Percentiles rank a stretch among this genome's conserved stretches.
Conservation (phyloP, 176 grass and related monocot genomes). For the Triticum urartu region DNA sequence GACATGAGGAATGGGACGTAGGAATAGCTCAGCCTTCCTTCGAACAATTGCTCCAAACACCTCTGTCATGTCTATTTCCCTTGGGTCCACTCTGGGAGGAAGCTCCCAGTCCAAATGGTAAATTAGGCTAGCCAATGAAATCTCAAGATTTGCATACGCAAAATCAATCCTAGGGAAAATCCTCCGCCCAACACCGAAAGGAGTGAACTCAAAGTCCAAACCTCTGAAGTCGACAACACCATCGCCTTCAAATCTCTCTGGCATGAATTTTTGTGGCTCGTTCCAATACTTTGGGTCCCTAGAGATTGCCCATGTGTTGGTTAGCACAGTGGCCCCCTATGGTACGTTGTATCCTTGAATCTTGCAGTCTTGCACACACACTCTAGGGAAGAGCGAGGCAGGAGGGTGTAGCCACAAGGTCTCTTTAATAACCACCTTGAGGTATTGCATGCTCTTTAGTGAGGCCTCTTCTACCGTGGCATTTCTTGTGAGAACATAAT, state of each 20-base stretch:
- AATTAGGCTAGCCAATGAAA: conserved; percentile 18
- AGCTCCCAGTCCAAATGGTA: conserved; percentile 40
- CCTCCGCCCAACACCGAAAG: neutral
- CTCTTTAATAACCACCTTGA: conserved; percentile 28
- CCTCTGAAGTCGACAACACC: neutral
- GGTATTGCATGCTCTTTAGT: conserved; percentile 14
- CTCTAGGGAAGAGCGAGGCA: neutral
- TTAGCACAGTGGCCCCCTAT: neutral
- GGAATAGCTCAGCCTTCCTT: neutral
- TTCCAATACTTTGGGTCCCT: conserved; percentile 39
- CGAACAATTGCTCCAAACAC: neutral
- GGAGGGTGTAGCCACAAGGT: conserved; percentile 41
- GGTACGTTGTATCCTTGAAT: conserved; percentile 22
- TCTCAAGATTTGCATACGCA: conserved; percentile 7
- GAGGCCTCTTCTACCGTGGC: neutral
- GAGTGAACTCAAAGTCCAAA: conserved; percentile 26
- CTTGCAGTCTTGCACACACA: neutral
- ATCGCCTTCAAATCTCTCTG: conserved; percentile 29
- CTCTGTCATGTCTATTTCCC: neutral
- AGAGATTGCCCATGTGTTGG: conserved; percentile 32
- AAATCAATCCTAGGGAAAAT: conserved; percentile 33
- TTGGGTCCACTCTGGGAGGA: neutral
- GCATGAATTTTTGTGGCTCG: conserved; percentile 25
- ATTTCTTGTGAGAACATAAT: neutral
- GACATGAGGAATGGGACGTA: neutral